A percentile compares a stretch with the other conserved stretches of the same genome.
These are phyloP conservation scores for Moesziomyces parantarcticus DNA, from an alignment of 1,284 basidiomycete genomes.

Conservation along the genomic window DNA sequence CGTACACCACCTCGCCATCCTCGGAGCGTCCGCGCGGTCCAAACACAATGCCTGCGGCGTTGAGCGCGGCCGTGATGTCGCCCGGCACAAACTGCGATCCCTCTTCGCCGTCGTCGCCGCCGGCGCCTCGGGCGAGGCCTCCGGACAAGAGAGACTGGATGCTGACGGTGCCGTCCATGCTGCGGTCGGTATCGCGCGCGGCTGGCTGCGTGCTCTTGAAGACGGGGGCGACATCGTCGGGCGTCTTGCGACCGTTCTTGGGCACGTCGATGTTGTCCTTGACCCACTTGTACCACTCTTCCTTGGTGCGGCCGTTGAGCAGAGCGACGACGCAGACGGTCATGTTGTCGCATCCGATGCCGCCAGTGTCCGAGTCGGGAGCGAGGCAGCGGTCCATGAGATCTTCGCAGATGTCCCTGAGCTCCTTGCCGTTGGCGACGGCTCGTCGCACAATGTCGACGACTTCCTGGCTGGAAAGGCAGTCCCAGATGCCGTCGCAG, in stretches of 20 bases:
- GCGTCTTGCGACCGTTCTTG: constrained; percentile 79
- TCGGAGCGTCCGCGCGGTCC: constrained; percentile 56
- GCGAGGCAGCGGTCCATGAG: constrained; percentile 94
- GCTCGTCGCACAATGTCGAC: constrained; percentile 88
- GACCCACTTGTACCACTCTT: constrained; percentile 94
- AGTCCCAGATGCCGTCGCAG: constrained; percentile 99
- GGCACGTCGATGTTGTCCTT: constrained; percentile 80
- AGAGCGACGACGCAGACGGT: constrained; percentile 91
- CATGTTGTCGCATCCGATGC: constrained; percentile 99
- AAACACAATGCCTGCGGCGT: constrained; percentile 62
- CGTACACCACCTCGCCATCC: constrained; percentile 58
- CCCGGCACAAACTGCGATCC: constrained; percentile 47
- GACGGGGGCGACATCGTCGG: constrained; percentile 69
- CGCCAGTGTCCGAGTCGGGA: constrained; percentile 89
- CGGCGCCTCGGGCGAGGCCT: constrained; percentile 53
- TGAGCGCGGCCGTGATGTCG: constrained; percentile 55
- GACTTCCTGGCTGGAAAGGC: constrained; percentile 90
- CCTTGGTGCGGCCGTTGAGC: constrained; percentile 84
- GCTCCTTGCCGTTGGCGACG: constrained; percentile 82
- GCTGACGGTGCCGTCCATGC: constrained; percentile 48
- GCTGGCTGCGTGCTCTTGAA: constrained; percentile 71
- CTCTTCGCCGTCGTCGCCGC: constrained; percentile 45
- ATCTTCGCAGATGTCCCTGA: constrained; percentile 85
- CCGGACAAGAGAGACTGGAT: constrained; percentile 63
- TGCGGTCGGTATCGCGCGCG: constrained; percentile 22